Evolutionary conservation across 2,329 filamentous ascomycete species (phyloP), one percentile per base, ranked within the genome.

Genomic region (Diaporthe eres): DNA sequence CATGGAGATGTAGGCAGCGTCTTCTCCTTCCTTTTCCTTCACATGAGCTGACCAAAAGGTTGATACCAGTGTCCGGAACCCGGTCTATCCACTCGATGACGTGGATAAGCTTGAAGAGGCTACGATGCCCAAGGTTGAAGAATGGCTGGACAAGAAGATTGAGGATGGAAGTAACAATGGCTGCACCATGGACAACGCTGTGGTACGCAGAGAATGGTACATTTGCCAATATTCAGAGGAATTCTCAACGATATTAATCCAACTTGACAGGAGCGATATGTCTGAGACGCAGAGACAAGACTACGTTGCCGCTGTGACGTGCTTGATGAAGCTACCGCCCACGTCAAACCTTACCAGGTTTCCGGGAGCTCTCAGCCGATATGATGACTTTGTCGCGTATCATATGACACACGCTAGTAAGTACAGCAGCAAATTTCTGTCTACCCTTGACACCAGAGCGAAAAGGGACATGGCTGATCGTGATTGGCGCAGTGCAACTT

Each of bases 311-410:
- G 80, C 81, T 12, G 78, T 80, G 12, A 75, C 75, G 63, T 82
- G 81, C 57, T 78, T 82, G n/a, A 81, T 80, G 79, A 81, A 79
- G 49, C 57, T 77, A 22, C 80, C 81, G 5, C 67, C 79, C 61
- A 76, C 78, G 60, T 74, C 78, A 3, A 77, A 78, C 70, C 78
- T 78, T 47, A 77, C 76, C 39, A 58, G 76, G 42, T 80, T 80
- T 37, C 81, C 82, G 0, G 82, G 81, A 13, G 81, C 78, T 2
- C 72, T 78, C 49, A 81, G 75, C 68, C 78, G 80, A 17, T 83
- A 78, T 58, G 82, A 83, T 71, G 82, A 83, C 77, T 83, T 83
- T 61, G 80, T 83, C 9, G 82, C 81, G n/a, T 81, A 79, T 31
- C 81, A 83, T 68, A 81, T 83, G 77, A 82, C 79, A 9, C 79